Percentiles rank a stretch among this genome's conserved stretches.
These are phyloP conservation scores for Solanum pinnatisectum DNA, from an alignment of 257 asterid species.

Conservation along the genomic window DNA sequence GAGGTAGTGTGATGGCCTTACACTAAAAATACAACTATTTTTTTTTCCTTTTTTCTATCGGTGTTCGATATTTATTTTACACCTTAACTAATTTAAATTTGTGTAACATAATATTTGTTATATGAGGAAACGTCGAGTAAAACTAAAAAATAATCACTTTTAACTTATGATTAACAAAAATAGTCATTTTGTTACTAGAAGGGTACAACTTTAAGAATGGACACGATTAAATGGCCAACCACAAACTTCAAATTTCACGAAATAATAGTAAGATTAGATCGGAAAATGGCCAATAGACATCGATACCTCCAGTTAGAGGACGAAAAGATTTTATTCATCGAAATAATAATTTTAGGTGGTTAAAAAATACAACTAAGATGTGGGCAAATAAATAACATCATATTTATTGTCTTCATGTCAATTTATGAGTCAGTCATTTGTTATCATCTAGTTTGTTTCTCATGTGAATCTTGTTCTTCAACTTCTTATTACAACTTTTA, in stretches of 20 bases:
- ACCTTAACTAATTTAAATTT: background rate
- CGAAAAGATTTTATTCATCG: background rate
- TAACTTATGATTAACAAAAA: background rate
- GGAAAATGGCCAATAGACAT: background rate
- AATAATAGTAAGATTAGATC: background rate
- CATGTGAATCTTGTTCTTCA: background rate
- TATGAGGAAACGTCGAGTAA: background rate
- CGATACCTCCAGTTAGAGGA: background rate
- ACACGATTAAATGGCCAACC: background rate
- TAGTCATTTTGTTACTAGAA: background rate
- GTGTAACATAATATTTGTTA: background rate
- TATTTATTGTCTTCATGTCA: background rate
- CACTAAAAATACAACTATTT: background rate
- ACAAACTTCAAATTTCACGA: background rate
- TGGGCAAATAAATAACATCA: background rate
- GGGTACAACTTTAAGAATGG: background rate
- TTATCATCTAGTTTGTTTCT: background rate
- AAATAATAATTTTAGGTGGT: background rate
- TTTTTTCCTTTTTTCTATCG: fast-evolving
- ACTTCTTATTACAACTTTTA: background rate
- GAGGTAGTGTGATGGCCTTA: background rate
- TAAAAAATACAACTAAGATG: background rate
- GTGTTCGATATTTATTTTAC: background rate
- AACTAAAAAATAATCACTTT: background rate
- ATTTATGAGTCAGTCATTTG: background rate